Base-by-base conservation (phyloP, 176 grass and related monocot genomes). In the Aegilops sharonensis region DNA sequence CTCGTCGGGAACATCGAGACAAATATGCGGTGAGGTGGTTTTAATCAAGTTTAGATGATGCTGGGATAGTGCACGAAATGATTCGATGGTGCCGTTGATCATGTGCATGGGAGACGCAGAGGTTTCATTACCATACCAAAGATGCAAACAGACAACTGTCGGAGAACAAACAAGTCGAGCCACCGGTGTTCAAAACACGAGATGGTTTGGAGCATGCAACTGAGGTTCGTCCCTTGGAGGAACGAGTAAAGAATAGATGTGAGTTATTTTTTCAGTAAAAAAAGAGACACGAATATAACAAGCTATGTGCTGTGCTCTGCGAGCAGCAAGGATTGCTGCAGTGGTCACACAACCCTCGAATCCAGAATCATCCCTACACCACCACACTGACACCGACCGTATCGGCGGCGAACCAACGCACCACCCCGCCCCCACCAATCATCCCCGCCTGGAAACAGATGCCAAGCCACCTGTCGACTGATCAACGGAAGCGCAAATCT, bases 401-500 rank as follows among this genome's bases (percentile, higher is more conserved):
- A 71, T 40, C 36, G 21, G 10, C 21, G 36, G 27, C 24, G 43
- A 75, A 75, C 42, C 43, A 39, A 63, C 76, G 77, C 88, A 27
- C 68, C 23, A 48, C 68, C 48, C 70, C 36, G 15, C 71, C 48
- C 76, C 64, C 66, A 40, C n/a, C 12, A 4, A 20, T 23, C 52
- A 52, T 5, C 36, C 75, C 25, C 66, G 29, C 66, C 60, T 31
- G 64, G 36, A 61, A 59, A 36, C 43, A 67, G 60, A 87, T 75
- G 59, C 43, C 3, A 35, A 27, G 68, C 25, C 7, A 67, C 75
- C 67, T 84, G 68, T 68, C 89, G 36, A 84, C n/a, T 9, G 14
- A 91, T 80, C 85, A 42, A 35, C 68, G 47, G 62, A 6, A 6
- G 69, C 81, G 70, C 85, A 77, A 87, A 88, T 87, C 85, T 91